These are phyloP conservation scores for Phytophthora uliginosa DNA, from an alignment of 352 stramenopile genomes.

Conservation along the genomic window DNA sequence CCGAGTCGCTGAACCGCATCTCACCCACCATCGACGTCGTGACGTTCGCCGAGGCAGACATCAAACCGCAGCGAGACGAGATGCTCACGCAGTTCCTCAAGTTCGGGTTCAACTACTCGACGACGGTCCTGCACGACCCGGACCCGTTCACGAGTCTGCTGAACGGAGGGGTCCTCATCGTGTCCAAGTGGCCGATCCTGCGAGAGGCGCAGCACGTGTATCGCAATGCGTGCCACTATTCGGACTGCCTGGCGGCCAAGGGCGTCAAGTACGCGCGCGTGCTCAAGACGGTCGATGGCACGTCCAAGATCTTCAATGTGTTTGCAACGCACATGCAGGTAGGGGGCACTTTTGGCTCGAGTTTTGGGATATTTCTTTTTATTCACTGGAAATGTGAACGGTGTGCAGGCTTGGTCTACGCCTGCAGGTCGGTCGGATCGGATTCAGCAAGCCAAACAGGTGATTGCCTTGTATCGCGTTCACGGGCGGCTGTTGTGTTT, in stretches of 20 bases:
- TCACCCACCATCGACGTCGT: constrained; percentile 76
- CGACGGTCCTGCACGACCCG: constrained; percentile 76
- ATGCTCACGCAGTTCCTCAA: constrained; percentile 74
- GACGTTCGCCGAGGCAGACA: constrained; percentile 81
- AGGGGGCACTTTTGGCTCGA: not conserved
- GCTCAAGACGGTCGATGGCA: constrained; percentile 61
- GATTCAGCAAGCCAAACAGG: constrained; percentile 76
- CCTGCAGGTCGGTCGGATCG: constrained; percentile 66
- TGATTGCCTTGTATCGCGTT: constrained; percentile 13
- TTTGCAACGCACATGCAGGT: constrained; percentile 91
- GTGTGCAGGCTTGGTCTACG: constrained; percentile 79
- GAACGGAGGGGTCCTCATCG: constrained; percentile 84
- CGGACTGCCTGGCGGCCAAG: constrained; percentile 86
- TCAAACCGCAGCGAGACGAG: constrained; percentile 51
- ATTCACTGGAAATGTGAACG: not conserved
- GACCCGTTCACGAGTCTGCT: constrained; percentile 86
- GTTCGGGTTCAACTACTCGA: constrained; percentile 70
- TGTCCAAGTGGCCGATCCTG: constrained; percentile 87
- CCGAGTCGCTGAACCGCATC: constrained; percentile 53
- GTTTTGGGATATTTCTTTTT: constrained; percentile 1
- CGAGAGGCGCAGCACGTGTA: constrained; percentile 86
- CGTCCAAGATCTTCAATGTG: constrained; percentile 85
- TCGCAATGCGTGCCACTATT: constrained; percentile 81
- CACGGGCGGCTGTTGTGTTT: too few species aligned
- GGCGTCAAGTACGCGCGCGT: constrained; percentile 86